phyloP scores from a whole-genome alignment of 164 flowering plant species.

The Vitis labrusca region DNA sequence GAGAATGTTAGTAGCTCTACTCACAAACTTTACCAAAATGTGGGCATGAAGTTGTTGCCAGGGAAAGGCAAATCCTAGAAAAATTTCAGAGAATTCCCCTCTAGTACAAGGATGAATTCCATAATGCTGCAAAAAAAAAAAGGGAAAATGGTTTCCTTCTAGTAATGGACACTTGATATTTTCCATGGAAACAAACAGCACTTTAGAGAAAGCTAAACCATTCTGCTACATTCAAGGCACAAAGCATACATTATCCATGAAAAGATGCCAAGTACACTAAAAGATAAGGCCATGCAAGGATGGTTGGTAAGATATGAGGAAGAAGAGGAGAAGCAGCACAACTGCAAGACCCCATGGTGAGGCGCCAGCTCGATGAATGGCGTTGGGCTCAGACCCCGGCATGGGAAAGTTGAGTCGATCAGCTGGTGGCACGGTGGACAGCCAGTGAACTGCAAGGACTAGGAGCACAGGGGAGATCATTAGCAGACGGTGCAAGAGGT shows the following conservation, averaged over 20 bases:
- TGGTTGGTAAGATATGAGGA: constrained; percentile 39
- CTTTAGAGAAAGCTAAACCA: too few species aligned
- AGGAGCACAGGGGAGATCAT: constrained; percentile 37
- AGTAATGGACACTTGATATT: too few species aligned
- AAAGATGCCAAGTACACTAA: not conserved
- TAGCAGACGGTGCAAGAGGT: constrained; percentile 33
- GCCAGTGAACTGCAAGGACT: constrained; percentile 40
- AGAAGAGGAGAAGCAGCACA: constrained; percentile 29
- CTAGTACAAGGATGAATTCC: too few species aligned
- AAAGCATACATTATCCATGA: not conserved
- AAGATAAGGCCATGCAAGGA: constrained; percentile 28
- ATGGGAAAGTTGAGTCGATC: constrained; percentile 21
- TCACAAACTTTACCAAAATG: too few species aligned
- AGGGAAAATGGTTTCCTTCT: too few species aligned
- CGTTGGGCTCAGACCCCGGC: constrained; percentile 39
- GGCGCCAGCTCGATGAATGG: constrained; percentile 44
- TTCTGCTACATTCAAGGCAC: too few species aligned
- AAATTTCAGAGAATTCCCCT: too few species aligned
- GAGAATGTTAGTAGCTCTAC: too few species aligned
- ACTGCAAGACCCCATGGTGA: constrained; percentile 46
- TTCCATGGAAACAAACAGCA: too few species aligned
- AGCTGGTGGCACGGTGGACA: constrained; percentile 26
- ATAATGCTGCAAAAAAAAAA: too few species aligned
- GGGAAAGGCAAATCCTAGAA: too few species aligned
- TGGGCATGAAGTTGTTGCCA: too few species aligned